A percentile compares a stretch with the other conserved stretches of the same genome.
phyloP scores from a whole-genome alignment of 1,284 basidiomycete genomes.

The Acaromyces ingoldii region DNA sequence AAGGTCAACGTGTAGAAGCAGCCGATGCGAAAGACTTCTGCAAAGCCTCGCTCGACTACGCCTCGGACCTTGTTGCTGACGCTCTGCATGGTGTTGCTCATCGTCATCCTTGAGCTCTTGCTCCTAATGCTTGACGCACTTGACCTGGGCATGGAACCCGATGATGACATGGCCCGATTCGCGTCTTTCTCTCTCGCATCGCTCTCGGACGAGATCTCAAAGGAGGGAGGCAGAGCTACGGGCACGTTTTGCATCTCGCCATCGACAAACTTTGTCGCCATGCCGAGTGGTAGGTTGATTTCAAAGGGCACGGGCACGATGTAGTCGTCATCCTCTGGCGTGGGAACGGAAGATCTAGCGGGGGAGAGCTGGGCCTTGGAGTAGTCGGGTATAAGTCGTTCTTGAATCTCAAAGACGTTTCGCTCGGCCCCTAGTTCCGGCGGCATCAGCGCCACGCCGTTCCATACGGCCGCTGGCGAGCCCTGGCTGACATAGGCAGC shows the following conservation, averaged over 20 bases:
- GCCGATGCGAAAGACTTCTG: constrained; percentile 38
- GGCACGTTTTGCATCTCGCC: constrained; percentile 35
- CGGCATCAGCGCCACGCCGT: constrained; percentile 35
- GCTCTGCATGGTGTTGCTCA: background rate
- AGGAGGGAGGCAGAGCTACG: constrained; percentile 39
- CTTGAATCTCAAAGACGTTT: constrained; percentile 30
- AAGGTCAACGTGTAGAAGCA: constrained; percentile 42
- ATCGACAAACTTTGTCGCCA: constrained; percentile 33
- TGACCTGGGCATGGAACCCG: background rate
- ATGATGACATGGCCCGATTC: constrained; percentile 4
- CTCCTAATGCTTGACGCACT: constrained; percentile 6
- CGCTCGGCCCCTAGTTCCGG: constrained; percentile 24
- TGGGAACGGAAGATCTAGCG: background rate
- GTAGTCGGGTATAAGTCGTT: constrained; percentile 23
- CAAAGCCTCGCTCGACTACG: constrained; percentile 29
- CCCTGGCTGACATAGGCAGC: constrained; percentile 13
- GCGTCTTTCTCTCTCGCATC: constrained; percentile 23
- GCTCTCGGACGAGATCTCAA: constrained; percentile 38
- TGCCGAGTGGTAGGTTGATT: constrained; percentile 35
- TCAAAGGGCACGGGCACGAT: constrained; percentile 35
- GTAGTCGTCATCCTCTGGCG: background rate
- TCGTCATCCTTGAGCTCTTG: constrained; percentile 5
- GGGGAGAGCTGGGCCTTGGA: constrained; percentile 12
- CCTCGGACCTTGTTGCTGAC: constrained; percentile 3
- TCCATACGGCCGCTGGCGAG: constrained; percentile 39